A percentile compares a stretch with the other conserved stretches of the same genome.
phyloP scores from a whole-genome alignment of 306 rosid species.

The Phaseolus lunatus region DNA sequence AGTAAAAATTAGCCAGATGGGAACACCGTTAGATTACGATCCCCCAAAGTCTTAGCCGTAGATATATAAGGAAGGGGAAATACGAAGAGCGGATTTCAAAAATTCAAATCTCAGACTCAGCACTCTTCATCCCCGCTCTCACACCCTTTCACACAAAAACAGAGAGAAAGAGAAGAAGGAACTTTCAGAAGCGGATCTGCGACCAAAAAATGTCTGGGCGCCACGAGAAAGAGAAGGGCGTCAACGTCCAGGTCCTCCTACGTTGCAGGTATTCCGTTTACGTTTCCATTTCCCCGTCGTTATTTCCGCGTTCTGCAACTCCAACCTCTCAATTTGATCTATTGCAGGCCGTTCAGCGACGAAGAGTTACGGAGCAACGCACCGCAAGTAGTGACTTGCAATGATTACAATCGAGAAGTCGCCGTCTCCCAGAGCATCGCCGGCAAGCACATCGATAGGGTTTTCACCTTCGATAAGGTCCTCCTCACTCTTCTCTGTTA shows the following conservation, averaged over 20 bases:
- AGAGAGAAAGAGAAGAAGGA: not conserved
- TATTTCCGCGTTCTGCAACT: not conserved
- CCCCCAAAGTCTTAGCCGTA: slow-evolving; percentile 43
- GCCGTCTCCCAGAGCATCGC: slow-evolving; percentile 90
- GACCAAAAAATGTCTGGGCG: slow-evolving; percentile 74
- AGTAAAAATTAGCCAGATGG: not conserved
- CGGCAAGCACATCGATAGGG: slow-evolving; percentile 85
- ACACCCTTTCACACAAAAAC: not conserved
- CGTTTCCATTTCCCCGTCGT: not conserved
- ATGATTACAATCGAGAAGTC: slow-evolving; percentile 80
- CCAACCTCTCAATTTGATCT: not conserved
- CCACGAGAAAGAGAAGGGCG: slow-evolving; percentile 92
- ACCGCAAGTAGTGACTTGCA: slow-evolving; percentile 88
- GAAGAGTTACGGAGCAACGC: slow-evolving; percentile 91
- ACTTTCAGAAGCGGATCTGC: slow-evolving; percentile 50
- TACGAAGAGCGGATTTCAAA: slow-evolving; percentile 59
- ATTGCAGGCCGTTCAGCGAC: slow-evolving; percentile 80
- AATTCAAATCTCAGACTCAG: slow-evolving; percentile 67
- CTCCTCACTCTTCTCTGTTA: not conserved
- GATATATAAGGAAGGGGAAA: slow-evolving; percentile 43
- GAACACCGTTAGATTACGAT: slow-evolving; percentile 30
- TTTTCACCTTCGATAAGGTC: slow-evolving; percentile 95
- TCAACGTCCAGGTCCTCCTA: slow-evolving; percentile 94
- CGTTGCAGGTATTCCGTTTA: slow-evolving; percentile 73
- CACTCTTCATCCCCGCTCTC: slow-evolving; percentile 11